Percentiles rank a stretch among this genome's conserved stretches.
Conservation (phyloP, 73 alveolate genomes). For the Durusdinium trenchii region DNA sequence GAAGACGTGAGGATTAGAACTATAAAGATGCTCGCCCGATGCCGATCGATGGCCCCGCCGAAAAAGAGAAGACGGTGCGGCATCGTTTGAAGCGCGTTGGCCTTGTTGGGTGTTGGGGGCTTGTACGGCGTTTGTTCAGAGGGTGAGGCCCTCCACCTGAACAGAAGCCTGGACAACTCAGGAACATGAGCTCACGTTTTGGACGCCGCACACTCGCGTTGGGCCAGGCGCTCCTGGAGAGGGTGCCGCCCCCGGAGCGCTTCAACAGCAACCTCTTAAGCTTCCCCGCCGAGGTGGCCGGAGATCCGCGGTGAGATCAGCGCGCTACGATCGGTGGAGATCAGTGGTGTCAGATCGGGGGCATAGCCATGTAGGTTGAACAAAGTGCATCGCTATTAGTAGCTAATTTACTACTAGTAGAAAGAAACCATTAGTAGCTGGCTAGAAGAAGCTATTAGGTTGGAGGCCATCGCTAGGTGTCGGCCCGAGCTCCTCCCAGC, state of each 20-base stretch:
- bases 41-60: neutral
- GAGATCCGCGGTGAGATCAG: too few species aligned
- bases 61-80: neutral
- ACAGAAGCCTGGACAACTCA: neutral
- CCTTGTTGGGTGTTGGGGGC: neutral
- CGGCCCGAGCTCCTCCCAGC: too few species aligned
- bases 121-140: neutral
- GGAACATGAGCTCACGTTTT: neutral
- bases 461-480: too few species aligned
- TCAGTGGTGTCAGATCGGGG: too few species aligned
- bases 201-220: neutral
- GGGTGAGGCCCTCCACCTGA: neutral
- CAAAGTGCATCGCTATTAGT: too few species aligned
- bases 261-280: constrained; percentile 62
- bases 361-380: too few species aligned
- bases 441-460: too few species aligned
- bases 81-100: neutral
- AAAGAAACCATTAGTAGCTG: too few species aligned
- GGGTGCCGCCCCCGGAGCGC: constrained; percentile 55
- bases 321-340: too few species aligned
- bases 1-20: constrained; percentile 46
- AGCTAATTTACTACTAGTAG: too few species aligned
- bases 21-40: neutral
- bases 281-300: constrained; percentile 87
- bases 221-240: constrained; percentile 39